A percentile compares a stretch with the other conserved stretches of the same genome.
Evolutionary conservation across 1,284 basidiomycete genomes (phyloP).

Genomic region (Leccinum ponderosum): DNA sequence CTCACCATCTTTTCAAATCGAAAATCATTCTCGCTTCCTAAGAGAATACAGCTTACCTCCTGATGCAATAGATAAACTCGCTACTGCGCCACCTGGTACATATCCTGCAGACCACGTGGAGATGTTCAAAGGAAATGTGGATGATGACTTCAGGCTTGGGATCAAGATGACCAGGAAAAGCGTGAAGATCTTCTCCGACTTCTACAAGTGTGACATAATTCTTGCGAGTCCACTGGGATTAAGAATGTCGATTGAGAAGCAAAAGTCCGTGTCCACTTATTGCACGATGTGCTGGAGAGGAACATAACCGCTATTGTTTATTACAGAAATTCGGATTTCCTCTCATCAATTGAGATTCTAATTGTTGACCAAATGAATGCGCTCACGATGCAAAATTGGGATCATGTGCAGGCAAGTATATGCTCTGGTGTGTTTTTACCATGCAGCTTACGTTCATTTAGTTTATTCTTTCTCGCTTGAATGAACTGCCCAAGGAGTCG

Average conservation of each 20-base stretch:
- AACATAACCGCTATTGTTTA: slow-evolving; percentile 4
- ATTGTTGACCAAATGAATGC: slow-evolving; percentile 94
- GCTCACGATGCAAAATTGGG: slow-evolving; percentile 99
- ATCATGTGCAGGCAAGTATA: slow-evolving; percentile 79
- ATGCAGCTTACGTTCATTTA: slow-evolving; percentile 33
- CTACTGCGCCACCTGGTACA: slow-evolving; percentile 66
- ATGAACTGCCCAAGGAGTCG: slow-evolving; percentile 89
- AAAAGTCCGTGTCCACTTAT: slow-evolving; percentile 58
- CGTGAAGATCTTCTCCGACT: slow-evolving; percentile 85
- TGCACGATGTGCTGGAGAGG: not conserved
- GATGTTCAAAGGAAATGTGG: slow-evolving; percentile 95
- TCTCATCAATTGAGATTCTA: slow-evolving; percentile 93
- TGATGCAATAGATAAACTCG: slow-evolving; percentile 82
- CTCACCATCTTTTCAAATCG: slow-evolving; percentile 72
- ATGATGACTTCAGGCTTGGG: slow-evolving; percentile 93
- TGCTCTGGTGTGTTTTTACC: not conserved
- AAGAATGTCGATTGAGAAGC: slow-evolving; percentile 91
- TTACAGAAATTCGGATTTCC: slow-evolving; percentile 78
- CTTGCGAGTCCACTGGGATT: slow-evolving; percentile 93
- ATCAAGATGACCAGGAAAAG: slow-evolving; percentile 92
- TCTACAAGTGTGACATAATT: slow-evolving; percentile 90
- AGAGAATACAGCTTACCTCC: slow-evolving; percentile 83
- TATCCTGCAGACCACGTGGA: slow-evolving; percentile 92
- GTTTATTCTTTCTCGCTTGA: slow-evolving; percentile 86
- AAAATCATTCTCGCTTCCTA: slow-evolving; percentile 84